Percentiles rank a stretch among this genome's conserved stretches.
Conservation (phyloP, 2,329 filamentous ascomycete genomes). For the Escovopsis sp. region DNA sequence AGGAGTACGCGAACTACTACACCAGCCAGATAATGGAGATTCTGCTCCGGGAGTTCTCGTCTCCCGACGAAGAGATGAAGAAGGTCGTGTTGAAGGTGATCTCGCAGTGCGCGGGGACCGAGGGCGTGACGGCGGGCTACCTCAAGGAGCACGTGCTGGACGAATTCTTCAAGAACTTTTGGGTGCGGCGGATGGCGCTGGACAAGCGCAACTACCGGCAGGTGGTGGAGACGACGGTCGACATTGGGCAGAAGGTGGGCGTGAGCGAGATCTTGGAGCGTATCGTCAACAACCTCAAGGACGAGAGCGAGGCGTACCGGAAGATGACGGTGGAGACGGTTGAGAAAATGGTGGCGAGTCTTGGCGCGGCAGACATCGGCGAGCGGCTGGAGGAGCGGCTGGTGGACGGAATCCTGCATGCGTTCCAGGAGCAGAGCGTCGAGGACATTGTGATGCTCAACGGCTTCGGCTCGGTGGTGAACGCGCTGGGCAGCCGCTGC, state of each 20-base stretch:
- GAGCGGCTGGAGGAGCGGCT: constrained; percentile 85
- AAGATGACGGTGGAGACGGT: constrained; percentile 99
- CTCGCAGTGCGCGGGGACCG: constrained; percentile 85
- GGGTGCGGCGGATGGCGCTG: constrained; percentile 91
- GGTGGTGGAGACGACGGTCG: constrained; percentile 94
- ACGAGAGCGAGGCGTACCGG: constrained; percentile 92
- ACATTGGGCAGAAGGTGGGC: constrained; percentile 95
- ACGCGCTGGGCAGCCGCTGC: constrained; percentile 81
- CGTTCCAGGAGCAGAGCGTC: constrained; percentile 95
- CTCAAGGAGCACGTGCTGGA: constrained; percentile 88
- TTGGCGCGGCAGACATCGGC: constrained; percentile 87
- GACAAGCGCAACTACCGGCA: constrained; percentile 97
- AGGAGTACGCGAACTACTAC: constrained; percentile 98
- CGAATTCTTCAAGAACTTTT: constrained; percentile 98
- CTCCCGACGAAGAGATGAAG: constrained; percentile 98
- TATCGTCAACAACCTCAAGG: constrained; percentile 90
- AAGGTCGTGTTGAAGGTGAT: constrained; percentile 97
- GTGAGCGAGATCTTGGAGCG: constrained; percentile 88
- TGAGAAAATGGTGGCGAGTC: constrained; percentile 85
- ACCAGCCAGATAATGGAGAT: constrained; percentile 99
- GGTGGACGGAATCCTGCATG: constrained; percentile 86
- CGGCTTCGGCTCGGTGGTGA: constrained; percentile 94
- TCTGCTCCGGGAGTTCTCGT: constrained; percentile 84
- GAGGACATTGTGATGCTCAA: constrained; percentile 95
- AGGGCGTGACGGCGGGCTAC: constrained; percentile 88